A percentile compares a stretch with the other conserved stretches of the same genome.
Evolutionary conservation across 306 rosid species (phyloP).

Genomic region (Vigna angularis): DNA sequence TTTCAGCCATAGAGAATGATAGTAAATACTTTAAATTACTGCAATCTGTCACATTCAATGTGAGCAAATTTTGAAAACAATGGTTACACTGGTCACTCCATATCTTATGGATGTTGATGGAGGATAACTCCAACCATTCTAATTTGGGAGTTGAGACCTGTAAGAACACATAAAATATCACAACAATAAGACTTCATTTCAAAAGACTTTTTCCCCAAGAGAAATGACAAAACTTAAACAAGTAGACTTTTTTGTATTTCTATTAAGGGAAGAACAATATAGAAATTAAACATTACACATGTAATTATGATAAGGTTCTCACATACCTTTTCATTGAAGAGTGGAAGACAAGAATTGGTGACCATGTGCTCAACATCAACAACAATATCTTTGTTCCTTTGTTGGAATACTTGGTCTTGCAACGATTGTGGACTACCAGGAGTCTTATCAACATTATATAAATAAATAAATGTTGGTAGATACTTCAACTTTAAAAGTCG

Average conservation of each 20-base stretch:
- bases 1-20: conserved; percentile 31
- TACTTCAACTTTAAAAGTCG: neutral
- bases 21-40: conserved; percentile 17
- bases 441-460: neutral
- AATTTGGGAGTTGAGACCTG: conserved; percentile 43
- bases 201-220: neutral
- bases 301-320: neutral
- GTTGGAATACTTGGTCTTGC: neutral
- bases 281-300: neutral
- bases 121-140: conserved; percentile 41
- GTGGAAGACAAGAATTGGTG: too few species aligned
- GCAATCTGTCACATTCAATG: conserved; percentile 11
- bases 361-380: neutral
- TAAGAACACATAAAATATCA: too few species aligned
- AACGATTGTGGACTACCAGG: neutral
- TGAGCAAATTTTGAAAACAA: conserved; percentile 33
- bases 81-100: conserved; percentile 17
- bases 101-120: conserved; percentile 11
- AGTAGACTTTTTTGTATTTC: too few species aligned
- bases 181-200: too few species aligned
- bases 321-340: neutral
- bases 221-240: neutral
- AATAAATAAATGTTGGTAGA: neutral
- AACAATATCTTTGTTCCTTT: too few species aligned
- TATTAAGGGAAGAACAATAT: neutral